Conservation (phyloP, 2,329 filamentous ascomycete species). For the Myotisia sp. region DNA sequence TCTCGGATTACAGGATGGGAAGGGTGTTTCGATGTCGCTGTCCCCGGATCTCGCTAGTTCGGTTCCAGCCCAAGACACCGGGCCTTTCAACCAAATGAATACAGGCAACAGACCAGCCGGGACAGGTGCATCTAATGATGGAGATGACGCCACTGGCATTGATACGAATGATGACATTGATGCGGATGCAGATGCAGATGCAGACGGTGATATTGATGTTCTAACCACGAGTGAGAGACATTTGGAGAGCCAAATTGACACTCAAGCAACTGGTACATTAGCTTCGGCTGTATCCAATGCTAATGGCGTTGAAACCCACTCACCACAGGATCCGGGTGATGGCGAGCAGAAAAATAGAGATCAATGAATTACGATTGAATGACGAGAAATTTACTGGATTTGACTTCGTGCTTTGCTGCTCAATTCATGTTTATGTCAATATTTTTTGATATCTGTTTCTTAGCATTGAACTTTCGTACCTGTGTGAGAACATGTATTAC, state of each 20-base stretch:
- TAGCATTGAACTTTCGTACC: too few relatives aligned
- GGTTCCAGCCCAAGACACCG: slow-evolving; percentile 10
- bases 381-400: not conserved
- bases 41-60: slow-evolving; percentile 9
- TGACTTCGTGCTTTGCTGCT: too few relatives aligned
- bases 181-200: slow-evolving; percentile 9
- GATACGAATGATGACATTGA: slow-evolving; percentile 11
- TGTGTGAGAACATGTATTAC: too few relatives aligned
- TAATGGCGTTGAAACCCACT: too few relatives aligned
- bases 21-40: slow-evolving; percentile 31
- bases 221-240: slow-evolving; percentile 17
- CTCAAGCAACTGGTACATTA: not conserved
- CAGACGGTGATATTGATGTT: slow-evolving; percentile 28
- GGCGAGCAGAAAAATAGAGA: too few relatives aligned
- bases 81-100: slow-evolving; percentile 6
- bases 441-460: too few relatives aligned
- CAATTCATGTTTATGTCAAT: too few relatives aligned
- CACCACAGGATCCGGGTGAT: too few relatives aligned
- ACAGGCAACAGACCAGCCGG: slow-evolving; percentile 8
- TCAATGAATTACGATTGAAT: not conserved
- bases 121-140: slow-evolving; percentile 11
- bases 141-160: slow-evolving; percentile 9
- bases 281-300: too few relatives aligned
- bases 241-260: not conserved
- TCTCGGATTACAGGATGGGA: slow-evolving; percentile 57